Conservation (phyloP, 2,329 filamentous ascomycete species). For the Macrophomina tecta region DNA sequence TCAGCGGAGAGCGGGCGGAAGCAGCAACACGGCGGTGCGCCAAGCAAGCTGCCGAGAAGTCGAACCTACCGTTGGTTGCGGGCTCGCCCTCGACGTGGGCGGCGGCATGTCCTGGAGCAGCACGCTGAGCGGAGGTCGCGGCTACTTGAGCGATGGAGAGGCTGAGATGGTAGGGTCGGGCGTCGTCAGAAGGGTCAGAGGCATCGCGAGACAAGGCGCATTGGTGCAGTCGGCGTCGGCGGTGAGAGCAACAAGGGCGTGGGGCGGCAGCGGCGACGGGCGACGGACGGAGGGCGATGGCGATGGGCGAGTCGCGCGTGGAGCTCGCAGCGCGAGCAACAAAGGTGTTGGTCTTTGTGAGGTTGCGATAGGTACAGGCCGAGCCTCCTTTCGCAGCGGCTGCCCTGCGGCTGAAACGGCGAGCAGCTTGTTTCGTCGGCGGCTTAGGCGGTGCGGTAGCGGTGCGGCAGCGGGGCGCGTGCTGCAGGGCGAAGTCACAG, state of each 20-base stretch:
- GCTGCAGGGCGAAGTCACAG: constrained; percentile 20
- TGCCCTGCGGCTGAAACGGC: constrained; percentile 27
- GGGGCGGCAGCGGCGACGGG: constrained; percentile 8
- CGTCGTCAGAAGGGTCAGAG: constrained; percentile 25
- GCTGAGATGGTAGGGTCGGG: constrained; percentile 11
- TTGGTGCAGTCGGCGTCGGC: constrained; percentile 16
- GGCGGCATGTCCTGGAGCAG: constrained; percentile 40
- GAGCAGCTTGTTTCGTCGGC: constrained; percentile 22
- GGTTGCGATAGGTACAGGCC: background rate
- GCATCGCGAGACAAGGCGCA: constrained; percentile 28
- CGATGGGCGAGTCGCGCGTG: background rate
- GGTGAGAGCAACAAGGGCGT: constrained; percentile 22
- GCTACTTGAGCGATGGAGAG: constrained; percentile 22
- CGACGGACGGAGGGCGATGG: background rate
- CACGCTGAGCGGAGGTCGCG: background rate
- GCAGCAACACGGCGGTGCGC: constrained; percentile 24
- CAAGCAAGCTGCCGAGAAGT: constrained; percentile 23
- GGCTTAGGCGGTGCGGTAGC: constrained; percentile 5
- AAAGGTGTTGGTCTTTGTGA: constrained; percentile 18
- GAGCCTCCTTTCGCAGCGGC: constrained; percentile 22
- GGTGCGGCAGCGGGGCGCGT: constrained; percentile 17
- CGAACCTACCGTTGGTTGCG: constrained; percentile 32
- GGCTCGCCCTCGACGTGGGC: constrained; percentile 40
- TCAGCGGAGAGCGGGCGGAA: constrained; percentile 24
- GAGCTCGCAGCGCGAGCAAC: background rate